These are phyloP conservation scores for Pycnococcus provasolii DNA, from an alignment of 139 green algal species.

Conservation along the genomic window DNA sequence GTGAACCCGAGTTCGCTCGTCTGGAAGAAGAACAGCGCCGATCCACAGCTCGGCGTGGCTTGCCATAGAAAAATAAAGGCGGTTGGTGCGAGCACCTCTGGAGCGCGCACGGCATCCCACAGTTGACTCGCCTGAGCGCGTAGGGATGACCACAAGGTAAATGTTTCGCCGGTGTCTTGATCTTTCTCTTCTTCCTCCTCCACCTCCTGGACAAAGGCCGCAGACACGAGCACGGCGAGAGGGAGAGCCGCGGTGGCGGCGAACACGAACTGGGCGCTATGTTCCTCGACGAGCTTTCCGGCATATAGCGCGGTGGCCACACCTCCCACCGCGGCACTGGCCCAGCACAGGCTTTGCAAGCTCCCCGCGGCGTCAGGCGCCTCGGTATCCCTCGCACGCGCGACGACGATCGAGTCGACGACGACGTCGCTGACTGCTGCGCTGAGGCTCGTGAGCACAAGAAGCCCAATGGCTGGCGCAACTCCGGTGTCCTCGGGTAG, in stretches of 20 bases:
- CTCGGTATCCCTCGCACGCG: slow-evolving; percentile 45
- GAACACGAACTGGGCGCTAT: slow-evolving; percentile 52
- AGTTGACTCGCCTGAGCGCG: slow-evolving; percentile 24
- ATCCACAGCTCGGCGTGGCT: slow-evolving; percentile 56
- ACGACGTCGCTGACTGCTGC: slow-evolving; percentile 86
- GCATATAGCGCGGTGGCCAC: slow-evolving; percentile 78
- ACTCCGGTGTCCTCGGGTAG: slow-evolving; percentile 25
- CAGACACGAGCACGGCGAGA: slow-evolving; percentile 41
- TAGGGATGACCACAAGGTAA: neutral
- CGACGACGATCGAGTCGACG: slow-evolving; percentile 93
- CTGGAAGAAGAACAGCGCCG: slow-evolving; percentile 70
- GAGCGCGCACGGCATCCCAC: slow-evolving; percentile 42
- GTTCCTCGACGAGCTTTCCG: slow-evolving; percentile 61
- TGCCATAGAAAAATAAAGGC: slow-evolving; percentile 72
- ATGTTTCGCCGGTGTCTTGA: neutral
- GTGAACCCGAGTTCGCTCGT: slow-evolving; percentile 64
- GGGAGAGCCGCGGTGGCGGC: slow-evolving; percentile 53
- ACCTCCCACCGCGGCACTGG: slow-evolving; percentile 56
- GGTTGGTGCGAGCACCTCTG: slow-evolving; percentile 48
- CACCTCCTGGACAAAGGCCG: neutral
- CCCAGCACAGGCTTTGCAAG: slow-evolving; percentile 90
- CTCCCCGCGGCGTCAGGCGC: slow-evolving; percentile 59
- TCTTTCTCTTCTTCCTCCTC: neutral
- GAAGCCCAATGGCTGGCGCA: slow-evolving; percentile 31
- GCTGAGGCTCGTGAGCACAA: slow-evolving; percentile 48